Evolutionary conservation across 495 filamentous ascomycete genomes (phyloP).

Genomic region (Daldinia decipiens): DNA sequence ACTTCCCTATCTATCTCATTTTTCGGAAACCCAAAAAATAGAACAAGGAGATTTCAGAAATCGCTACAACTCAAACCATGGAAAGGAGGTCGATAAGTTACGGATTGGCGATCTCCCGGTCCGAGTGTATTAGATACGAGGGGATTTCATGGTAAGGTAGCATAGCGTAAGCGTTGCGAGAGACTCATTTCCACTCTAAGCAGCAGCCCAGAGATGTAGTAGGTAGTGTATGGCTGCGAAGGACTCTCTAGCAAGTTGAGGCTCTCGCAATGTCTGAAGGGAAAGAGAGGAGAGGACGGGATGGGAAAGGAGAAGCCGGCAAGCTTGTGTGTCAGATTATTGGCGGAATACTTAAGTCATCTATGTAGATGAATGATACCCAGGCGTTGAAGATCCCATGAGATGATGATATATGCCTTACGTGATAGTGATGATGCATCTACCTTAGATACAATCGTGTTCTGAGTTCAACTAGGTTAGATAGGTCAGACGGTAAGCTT

Average conservation of each 20-base stretch:
- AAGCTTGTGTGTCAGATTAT: slow-evolving; percentile 45
- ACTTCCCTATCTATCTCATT: slow-evolving; percentile 12
- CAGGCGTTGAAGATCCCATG: slow-evolving; percentile 46
- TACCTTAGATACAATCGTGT: neutral
- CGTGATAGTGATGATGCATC: slow-evolving; percentile 16
- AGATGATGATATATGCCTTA: slow-evolving; percentile 19
- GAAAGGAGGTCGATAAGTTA: slow-evolving; percentile 10
- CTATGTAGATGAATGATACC: slow-evolving; percentile 52
- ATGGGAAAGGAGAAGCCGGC: slow-evolving; percentile 19
- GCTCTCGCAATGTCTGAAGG: slow-evolving; percentile 5
- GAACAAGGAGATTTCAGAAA: slow-evolving; percentile 2
- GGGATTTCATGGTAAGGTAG: slow-evolving; percentile 8
- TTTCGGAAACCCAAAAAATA: neutral
- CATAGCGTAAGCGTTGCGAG: slow-evolving; percentile 18
- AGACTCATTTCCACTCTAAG: slow-evolving; percentile 12
- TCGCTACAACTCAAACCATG: neutral
- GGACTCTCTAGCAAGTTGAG: neutral
- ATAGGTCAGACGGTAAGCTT: too few relatives aligned
- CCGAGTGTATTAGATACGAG: slow-evolving; percentile 23
- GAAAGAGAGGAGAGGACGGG: neutral
- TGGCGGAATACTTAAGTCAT: slow-evolving; percentile 41
- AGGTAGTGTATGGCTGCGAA: neutral
- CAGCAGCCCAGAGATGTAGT: neutral
- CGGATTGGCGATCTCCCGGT: neutral
- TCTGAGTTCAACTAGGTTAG: neutral